Percentiles rank a stretch among this genome's conserved stretches.
Conservation (phyloP, 257 asterid genomes). For the Paulownia fortunei region DNA sequence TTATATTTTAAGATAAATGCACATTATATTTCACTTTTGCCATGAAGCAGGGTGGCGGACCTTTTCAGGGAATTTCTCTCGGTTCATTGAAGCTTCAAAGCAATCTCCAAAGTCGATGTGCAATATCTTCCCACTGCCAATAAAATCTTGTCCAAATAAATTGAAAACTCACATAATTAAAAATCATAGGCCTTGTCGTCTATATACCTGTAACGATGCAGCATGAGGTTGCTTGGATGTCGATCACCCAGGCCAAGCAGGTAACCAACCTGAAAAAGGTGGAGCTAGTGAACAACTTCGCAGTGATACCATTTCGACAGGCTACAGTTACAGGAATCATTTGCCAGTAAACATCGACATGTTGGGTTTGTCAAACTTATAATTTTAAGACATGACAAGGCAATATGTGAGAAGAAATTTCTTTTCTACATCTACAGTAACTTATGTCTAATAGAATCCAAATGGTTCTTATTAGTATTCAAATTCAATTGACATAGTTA, state of each 20-base stretch:
- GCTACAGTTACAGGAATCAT: not conserved
- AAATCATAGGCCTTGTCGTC: not conserved
- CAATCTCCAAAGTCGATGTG: constrained; percentile 99
- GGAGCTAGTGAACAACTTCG: constrained; percentile 25
- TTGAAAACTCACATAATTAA: constrained; percentile 19
- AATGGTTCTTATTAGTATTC: not conserved
- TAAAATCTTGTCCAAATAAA: constrained; percentile 26
- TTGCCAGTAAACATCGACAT: not conserved
- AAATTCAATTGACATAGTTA: not conserved
- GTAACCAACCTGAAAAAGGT: constrained; percentile 82
- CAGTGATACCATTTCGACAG: not conserved
- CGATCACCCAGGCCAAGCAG: constrained; percentile 99
- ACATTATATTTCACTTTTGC: not conserved
- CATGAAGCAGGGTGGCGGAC: constrained; percentile 40
- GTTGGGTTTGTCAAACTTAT: not conserved
- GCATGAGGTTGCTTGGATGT: constrained; percentile 99
- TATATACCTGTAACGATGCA: constrained; percentile 88
- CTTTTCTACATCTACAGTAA: not conserved
- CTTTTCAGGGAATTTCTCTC: constrained; percentile 99
- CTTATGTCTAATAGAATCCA: not conserved
- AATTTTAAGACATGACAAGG: not conserved
- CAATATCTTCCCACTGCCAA: constrained; percentile 93
- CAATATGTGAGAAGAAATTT: not conserved
- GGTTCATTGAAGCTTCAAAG: constrained; percentile 99
- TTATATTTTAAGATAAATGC: not conserved